phyloP scores from a whole-genome alignment of 2,329 filamentous ascomycete species.

The Trichoderma sp. region DNA sequence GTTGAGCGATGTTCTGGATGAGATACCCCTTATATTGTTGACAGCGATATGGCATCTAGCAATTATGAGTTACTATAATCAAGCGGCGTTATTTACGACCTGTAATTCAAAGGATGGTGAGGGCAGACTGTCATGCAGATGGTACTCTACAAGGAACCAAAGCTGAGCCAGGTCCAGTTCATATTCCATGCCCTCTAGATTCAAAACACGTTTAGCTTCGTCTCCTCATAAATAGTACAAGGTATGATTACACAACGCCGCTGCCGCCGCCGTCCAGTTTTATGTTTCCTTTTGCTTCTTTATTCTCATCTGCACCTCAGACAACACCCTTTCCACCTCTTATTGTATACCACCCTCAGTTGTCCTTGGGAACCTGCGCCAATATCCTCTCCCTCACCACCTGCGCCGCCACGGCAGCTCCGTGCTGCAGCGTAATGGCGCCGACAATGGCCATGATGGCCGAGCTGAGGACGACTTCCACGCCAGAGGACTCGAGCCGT shows the following conservation, averaged over 20 bases:
- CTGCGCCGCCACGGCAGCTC: slow-evolving; percentile 73
- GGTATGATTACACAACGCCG: slow-evolving; percentile 32
- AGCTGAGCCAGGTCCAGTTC: slow-evolving; percentile 13
- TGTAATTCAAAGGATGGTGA: background rate
- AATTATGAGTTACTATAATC: background rate
- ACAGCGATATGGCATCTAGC: background rate
- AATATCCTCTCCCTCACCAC: slow-evolving; percentile 78
- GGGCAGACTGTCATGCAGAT: background rate
- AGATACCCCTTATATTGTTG: slow-evolving; percentile 6
- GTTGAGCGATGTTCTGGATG: background rate
- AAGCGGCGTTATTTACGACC: background rate
- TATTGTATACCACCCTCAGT: slow-evolving; percentile 9
- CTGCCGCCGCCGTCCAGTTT: background rate
- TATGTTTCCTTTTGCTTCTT: background rate
- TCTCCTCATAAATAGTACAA: slow-evolving; percentile 33
- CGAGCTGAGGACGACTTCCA: slow-evolving; percentile 73
- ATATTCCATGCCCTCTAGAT: slow-evolving; percentile 26
- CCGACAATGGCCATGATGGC: slow-evolving; percentile 85
- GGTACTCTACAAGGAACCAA: background rate
- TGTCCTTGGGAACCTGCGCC: slow-evolving; percentile 36
- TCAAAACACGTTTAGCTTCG: slow-evolving; percentile 29
- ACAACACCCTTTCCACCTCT: no score
- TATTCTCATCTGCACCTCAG: background rate
- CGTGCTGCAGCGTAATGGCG: slow-evolving; percentile 85
- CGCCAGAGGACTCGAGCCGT: slow-evolving; percentile 71